A percentile compares a stretch with the other conserved stretches of the same genome.
Evolutionary conservation across 2,329 filamentous ascomycete species (phyloP).

Genomic region (Byssothecium circinans): DNA sequence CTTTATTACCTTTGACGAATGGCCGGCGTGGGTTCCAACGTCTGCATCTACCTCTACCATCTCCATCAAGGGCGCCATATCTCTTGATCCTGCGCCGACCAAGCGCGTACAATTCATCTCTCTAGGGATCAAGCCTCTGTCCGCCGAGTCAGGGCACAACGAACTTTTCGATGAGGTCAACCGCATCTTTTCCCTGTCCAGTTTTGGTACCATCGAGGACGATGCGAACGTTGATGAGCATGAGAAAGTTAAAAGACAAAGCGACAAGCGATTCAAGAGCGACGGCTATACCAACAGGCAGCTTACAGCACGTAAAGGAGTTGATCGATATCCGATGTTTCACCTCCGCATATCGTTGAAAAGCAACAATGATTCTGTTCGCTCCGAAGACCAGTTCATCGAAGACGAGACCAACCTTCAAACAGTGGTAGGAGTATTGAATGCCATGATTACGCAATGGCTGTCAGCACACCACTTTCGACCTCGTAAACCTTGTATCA

Average conservation of each 20-base stretch:
- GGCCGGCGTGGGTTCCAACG: slow-evolving; percentile 67
- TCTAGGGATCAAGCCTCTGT: slow-evolving; percentile 70
- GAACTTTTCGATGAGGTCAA: slow-evolving; percentile 79
- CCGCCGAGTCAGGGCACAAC: slow-evolving; percentile 59
- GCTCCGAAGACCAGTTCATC: slow-evolving; percentile 24
- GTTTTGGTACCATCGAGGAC: slow-evolving; percentile 68
- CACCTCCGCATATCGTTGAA: slow-evolving; percentile 66
- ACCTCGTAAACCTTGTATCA: slow-evolving; percentile 47
- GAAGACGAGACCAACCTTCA: slow-evolving; percentile 48
- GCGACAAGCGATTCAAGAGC: slow-evolving; percentile 49
- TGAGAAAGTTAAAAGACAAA: slow-evolving; percentile 40
- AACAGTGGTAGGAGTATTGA: slow-evolving; percentile 65
- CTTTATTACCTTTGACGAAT: slow-evolving; percentile 58
- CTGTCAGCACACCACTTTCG: slow-evolving; percentile 71
- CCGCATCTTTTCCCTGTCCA: slow-evolving; percentile 71
- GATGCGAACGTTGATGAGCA: slow-evolving; percentile 37
- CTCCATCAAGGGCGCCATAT: slow-evolving; percentile 71
- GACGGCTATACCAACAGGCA: slow-evolving; percentile 56
- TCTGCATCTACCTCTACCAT: slow-evolving; percentile 66
- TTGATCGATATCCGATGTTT: slow-evolving; percentile 90
- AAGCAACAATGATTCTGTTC: slow-evolving; percentile 7
- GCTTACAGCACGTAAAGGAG: slow-evolving; percentile 61
- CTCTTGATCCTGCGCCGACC: slow-evolving; percentile 67
- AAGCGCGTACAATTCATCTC: slow-evolving; percentile 80
- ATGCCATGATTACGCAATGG: slow-evolving; percentile 72